Conservation (phyloP, 208 protist species). For the Leishmania turanica region DNA sequence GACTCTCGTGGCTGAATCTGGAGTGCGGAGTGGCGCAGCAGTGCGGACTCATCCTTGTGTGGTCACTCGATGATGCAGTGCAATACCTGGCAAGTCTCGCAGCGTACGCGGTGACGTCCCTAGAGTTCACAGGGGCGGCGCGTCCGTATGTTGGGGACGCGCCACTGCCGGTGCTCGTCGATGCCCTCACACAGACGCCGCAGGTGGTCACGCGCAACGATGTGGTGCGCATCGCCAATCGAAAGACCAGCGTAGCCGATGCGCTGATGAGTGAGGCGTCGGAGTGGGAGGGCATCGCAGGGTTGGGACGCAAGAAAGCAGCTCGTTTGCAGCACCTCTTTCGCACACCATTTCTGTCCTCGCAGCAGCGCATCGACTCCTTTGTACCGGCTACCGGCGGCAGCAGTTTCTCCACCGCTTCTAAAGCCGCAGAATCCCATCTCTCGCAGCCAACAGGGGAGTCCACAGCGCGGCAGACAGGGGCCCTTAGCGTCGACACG, state of each 20-base stretch:
- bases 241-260: constrained; percentile 55
- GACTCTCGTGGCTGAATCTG: constrained; percentile 69
- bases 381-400: neutral
- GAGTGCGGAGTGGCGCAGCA: constrained; percentile 59
- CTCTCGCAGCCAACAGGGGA: neutral
- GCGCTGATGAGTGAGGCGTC: constrained; percentile 41
- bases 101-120: constrained; percentile 32
- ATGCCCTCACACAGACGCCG: constrained; percentile 76
- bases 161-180: constrained; percentile 53
- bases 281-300: constrained; percentile 49
- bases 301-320: constrained; percentile 61
- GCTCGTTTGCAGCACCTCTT: constrained; percentile 56
- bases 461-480: neutral
- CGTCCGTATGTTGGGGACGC: constrained; percentile 27
- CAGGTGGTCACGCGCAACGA: constrained; percentile 67
- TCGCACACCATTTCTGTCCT: constrained; percentile 54
- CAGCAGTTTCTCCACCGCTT: neutral
- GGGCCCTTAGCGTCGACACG: neutral
- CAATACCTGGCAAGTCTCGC: constrained; percentile 55
- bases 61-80: constrained; percentile 59
- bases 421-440: too few relatives aligned
- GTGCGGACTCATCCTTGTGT: constrained; percentile 59
- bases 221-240: constrained; percentile 62
- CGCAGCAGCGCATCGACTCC: constrained; percentile 34
- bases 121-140: constrained; percentile 38